Evolutionary conservation across 176 grass and related monocot genomes (phyloP).

Genomic region (Carex kokanica): DNA sequence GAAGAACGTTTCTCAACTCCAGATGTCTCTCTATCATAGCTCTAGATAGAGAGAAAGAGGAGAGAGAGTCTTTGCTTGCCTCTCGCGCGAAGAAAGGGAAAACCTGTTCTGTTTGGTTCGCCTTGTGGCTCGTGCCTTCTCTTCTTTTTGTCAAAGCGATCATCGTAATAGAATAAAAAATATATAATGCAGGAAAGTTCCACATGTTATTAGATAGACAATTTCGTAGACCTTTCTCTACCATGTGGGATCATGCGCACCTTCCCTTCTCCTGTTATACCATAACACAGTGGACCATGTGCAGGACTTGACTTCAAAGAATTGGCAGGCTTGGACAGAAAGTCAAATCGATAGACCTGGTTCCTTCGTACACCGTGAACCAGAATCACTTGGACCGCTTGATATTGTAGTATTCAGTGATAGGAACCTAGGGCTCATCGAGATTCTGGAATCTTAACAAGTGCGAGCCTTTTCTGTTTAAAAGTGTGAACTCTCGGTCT

Average conservation of each 20-base stretch:
- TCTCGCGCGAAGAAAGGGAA: constrained; percentile 17
- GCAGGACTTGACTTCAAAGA: background rate
- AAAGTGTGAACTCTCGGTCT: background rate
- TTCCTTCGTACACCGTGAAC: background rate
- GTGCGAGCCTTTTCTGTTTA: background rate
- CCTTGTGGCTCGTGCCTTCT: background rate
- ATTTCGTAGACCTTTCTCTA: background rate
- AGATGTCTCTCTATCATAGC: background rate
- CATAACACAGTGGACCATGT: background rate
- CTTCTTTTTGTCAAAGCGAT: background rate
- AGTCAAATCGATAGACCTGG: background rate
- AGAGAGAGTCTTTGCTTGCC: constrained; percentile 6
- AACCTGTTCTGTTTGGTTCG: constrained; percentile 2
- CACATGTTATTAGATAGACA: background rate
- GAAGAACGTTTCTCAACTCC: background rate
- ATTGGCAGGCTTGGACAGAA: background rate
- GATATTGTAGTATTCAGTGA: background rate
- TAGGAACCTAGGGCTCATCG: background rate
- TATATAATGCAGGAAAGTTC: background rate
- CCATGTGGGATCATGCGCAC: background rate
- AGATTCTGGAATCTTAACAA: background rate
- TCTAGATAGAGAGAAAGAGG: background rate
- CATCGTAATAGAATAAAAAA: background rate
- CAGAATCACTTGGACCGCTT: background rate
- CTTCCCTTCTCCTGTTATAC: background rate